phyloP scores from a whole-genome alignment of 164 flowering plant species.

The Malania oleifera region DNA sequence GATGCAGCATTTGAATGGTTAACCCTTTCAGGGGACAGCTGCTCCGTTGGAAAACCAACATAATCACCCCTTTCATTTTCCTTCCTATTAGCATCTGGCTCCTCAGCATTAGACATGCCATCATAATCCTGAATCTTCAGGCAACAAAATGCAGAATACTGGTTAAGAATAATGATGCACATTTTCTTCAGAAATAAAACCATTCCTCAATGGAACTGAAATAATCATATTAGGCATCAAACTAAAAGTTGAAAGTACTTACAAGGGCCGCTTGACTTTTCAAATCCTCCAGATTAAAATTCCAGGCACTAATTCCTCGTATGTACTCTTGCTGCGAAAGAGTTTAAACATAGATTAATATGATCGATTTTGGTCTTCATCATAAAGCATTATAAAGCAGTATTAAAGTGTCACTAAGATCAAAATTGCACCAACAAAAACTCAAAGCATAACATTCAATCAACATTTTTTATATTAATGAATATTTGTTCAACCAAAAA shows the following conservation, averaged over 20 bases:
- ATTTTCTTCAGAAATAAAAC: constrained; percentile 8
- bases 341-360: background rate
- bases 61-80: constrained; percentile 27
- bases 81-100: constrained; percentile 29
- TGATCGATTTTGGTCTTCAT: too few relatives aligned
- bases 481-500: too few relatives aligned
- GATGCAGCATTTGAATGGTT: constrained; percentile 29
- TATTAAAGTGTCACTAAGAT: too few relatives aligned
- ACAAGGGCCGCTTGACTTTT: constrained; percentile 92
- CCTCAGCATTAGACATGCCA: constrained; percentile 39
- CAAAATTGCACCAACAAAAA: too few relatives aligned
- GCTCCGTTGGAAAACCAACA: constrained; percentile 24
- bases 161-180: constrained; percentile 4
- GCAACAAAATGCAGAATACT: constrained; percentile 10
- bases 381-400: too few relatives aligned
- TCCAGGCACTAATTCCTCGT: constrained; percentile 97
- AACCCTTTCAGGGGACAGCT: constrained; percentile 30
- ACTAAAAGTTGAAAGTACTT: constrained; percentile 24
- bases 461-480: too few relatives aligned
- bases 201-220: background rate
- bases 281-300: constrained; percentile 90
- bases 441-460: too few relatives aligned
- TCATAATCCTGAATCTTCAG: constrained; percentile 77
- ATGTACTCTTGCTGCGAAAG: constrained; percentile 85
- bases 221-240: background rate